Evolutionary conservation across 2,329 filamentous ascomycete species (phyloP), one percentile per base, ranked within the genome.

Genomic region (Trichoderma hamatum): DNA sequence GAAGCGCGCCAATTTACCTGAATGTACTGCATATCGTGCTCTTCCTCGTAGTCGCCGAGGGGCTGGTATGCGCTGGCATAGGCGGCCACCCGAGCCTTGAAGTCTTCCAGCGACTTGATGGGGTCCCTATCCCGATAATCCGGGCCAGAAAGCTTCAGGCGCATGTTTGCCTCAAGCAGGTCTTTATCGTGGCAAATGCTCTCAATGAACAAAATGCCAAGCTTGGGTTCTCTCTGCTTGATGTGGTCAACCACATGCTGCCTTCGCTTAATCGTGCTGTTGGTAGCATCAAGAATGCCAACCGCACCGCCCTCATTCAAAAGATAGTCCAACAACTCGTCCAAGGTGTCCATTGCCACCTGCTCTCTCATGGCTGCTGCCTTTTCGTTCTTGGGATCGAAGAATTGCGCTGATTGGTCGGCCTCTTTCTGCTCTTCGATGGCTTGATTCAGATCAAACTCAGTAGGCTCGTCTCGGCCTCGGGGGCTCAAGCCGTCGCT

Each of bases 71-170:
- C 94, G 76, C 94, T 96, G 79, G 97, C 93, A 75, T 99, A 99
- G 13, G 96, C 92, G 64, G 88, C 90, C 16, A 99, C 94, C 71
- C 96, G 92, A 80, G 92, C 90, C 82, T 92, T 96, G 84, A 99
- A 99, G 78, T 99, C 96, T 39, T 87, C 89, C 52, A 98, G 83
- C 1, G 96, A 94, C 76, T 92, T 89, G 67, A 88, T 82, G 0
- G 96, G 95, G 75, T 99, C 95, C 81, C 97, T 96, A 77, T 93
- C 93, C 75, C 91, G 93, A 82, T 99, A 99, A 79, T 99, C 96
- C 0, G 96, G 96, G 0, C 96, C 96, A 3, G 93, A 96, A 7
- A 98, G 88, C 83, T 98, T 98, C 71, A 98, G 83, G 32, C 95
- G 93, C 94, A 98, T 98, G 77, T 98, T 98, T 21, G 94, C 93